These are phyloP conservation scores for Fusarium clavum DNA, from an alignment of 2,329 filamentous ascomycete genomes.

Conservation along the genomic window DNA sequence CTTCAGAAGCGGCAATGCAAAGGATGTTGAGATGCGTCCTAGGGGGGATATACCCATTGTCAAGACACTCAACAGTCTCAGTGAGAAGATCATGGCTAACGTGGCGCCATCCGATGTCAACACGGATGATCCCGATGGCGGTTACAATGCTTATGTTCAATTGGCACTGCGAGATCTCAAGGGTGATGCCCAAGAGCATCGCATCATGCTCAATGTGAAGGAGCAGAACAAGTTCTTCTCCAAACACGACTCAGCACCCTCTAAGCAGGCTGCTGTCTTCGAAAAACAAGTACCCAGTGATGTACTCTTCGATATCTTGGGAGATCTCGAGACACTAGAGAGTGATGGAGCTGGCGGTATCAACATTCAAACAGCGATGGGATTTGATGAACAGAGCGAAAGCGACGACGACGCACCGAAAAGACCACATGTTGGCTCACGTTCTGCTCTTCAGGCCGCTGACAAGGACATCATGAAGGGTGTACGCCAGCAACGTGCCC, in stretches of 20 bases:
- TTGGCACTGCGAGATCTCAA: slow-evolving; percentile 84
- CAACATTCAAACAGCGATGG: slow-evolving; percentile 72
- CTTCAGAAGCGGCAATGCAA: slow-evolving; percentile 81
- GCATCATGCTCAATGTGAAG: slow-evolving; percentile 86
- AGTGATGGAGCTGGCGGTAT: slow-evolving; percentile 62
- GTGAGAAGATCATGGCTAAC: slow-evolving; percentile 91
- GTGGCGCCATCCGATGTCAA: slow-evolving; percentile 82
- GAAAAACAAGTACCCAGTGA: slow-evolving; percentile 76
- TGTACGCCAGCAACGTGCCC: slow-evolving; percentile 69
- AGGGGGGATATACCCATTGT: slow-evolving; percentile 87
- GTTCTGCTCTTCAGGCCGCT: slow-evolving; percentile 71
- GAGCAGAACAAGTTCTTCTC: slow-evolving; percentile 89
- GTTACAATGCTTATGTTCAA: slow-evolving; percentile 80
- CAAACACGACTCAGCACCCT: slow-evolving; percentile 62
- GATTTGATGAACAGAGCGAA: slow-evolving; percentile 76
- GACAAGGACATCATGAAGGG: slow-evolving; percentile 75
- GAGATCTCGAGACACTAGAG: slow-evolving; percentile 68
- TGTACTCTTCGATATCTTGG: slow-evolving; percentile 73
- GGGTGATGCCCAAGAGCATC: slow-evolving; percentile 77
- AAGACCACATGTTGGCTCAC: slow-evolving; percentile 74
- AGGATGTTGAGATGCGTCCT: slow-evolving; percentile 91
- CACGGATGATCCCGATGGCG: slow-evolving; percentile 65
- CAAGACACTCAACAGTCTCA: slow-evolving; percentile 87
- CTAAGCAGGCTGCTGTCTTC: slow-evolving; percentile 65
- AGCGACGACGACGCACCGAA: slow-evolving; percentile 71